phyloP scores from a whole-genome alignment of 75 land plant species.

The Chamaecyparis obtusa region DNA sequence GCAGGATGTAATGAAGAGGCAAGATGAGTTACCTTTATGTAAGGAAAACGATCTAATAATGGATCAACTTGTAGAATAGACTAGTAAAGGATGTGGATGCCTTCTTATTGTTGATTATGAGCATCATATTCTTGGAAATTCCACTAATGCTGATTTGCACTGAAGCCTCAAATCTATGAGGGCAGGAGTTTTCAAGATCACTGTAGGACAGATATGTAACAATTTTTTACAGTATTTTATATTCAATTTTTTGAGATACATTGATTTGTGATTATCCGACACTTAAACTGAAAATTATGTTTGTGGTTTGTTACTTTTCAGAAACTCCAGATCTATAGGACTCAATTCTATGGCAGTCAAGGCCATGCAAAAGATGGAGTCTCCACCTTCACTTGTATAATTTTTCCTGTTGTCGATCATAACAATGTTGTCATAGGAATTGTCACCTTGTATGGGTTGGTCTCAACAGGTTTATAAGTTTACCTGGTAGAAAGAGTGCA shows the following conservation, averaged over 20 bases:
- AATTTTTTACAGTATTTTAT: conserved; percentile 41
- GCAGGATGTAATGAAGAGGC: conserved; percentile 92
- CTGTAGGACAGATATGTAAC: conserved; percentile 93
- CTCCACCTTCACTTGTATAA: conserved; percentile 86
- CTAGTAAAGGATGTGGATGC: conserved; percentile 97
- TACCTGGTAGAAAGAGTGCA: neutral
- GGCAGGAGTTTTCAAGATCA: conserved; percentile 83
- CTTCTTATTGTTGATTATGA: conserved; percentile 80
- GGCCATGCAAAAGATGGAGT: conserved; percentile 98
- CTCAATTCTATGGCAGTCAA: conserved; percentile 94
- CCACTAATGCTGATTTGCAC: conserved; percentile 96
- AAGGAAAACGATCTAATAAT: conserved; percentile 84
- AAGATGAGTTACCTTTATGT: conserved; percentile 82
- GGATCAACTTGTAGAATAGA: conserved; percentile 92
- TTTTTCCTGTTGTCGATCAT: conserved; percentile 82
- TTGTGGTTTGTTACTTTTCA: conserved; percentile 23
- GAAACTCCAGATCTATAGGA: conserved; percentile 75
- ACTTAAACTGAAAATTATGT: neutral
- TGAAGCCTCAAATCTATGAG: conserved; percentile 85
- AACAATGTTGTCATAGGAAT: conserved; percentile 81
- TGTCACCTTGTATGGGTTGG: conserved; percentile 87
- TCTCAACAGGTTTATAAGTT: conserved; percentile 80
- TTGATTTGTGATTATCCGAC: neutral
- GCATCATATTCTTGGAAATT: conserved; percentile 78
- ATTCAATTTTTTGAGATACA: neutral